phyloP scores from a whole-genome alignment of 441 rosid genomes.

The Eruca vesicaria region DNA sequence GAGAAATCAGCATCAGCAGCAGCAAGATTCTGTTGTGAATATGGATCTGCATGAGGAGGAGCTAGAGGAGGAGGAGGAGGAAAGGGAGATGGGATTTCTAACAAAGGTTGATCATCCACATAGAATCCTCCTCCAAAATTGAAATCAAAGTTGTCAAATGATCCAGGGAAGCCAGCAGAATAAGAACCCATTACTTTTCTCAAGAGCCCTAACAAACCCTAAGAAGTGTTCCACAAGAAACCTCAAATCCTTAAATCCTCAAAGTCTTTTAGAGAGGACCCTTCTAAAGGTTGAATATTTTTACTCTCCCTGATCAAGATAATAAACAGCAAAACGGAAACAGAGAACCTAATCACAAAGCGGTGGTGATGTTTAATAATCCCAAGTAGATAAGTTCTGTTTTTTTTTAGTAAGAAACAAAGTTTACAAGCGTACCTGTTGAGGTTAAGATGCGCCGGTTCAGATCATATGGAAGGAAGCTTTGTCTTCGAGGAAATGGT shows the following conservation, averaged over 20 bases:
- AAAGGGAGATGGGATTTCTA: conserved; percentile 30
- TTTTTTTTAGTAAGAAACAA: conserved; percentile 1
- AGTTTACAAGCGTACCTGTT: conserved; percentile 11
- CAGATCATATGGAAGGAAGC: conserved; percentile 10
- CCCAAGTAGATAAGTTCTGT: background rate
- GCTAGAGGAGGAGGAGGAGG: background rate
- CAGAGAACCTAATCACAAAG: conserved; percentile 23
- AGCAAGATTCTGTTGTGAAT: conserved; percentile 22
- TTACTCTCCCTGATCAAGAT: conserved; percentile 10
- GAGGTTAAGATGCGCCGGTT: conserved; percentile 11
- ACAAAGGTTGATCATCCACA: conserved; percentile 36
- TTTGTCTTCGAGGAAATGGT: conserved; percentile 21
- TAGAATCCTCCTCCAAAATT: conserved; percentile 36
- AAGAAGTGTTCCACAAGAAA: conserved; percentile 29
- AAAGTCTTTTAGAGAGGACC: background rate
- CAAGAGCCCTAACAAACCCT: conserved; percentile 30
- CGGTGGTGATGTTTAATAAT: background rate
- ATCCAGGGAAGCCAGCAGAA: conserved; percentile 34
- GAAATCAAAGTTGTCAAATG: conserved; percentile 22
- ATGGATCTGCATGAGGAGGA: conserved; percentile 29
- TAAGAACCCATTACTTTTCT: conserved; percentile 24
- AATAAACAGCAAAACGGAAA: background rate
- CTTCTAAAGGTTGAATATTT: background rate
- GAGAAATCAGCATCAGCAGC: conserved; percentile 46
- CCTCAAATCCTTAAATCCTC: background rate